Evolutionary conservation across 352 stramenopile genomes (phyloP).

Genomic region (Pythium dissotocum): DNA sequence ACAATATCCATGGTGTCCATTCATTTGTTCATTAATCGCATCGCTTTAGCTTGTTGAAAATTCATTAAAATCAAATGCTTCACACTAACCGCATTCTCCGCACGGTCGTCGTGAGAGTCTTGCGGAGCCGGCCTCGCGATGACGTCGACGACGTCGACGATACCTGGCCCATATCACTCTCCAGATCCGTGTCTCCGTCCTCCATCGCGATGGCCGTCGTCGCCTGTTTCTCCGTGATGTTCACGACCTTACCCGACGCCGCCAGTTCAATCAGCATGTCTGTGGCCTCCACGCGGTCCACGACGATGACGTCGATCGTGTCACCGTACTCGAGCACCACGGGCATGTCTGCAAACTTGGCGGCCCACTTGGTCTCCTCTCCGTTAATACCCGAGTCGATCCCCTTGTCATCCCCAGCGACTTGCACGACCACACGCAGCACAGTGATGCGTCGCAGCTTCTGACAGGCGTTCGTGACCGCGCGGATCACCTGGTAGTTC

Average conservation of each 20-base stretch:
- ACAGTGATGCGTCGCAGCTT: slow-evolving; percentile 46
- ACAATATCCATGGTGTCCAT: not conserved
- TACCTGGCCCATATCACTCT: slow-evolving; percentile 18
- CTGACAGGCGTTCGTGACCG: slow-evolving; percentile 49
- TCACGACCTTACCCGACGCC: slow-evolving; percentile 64
- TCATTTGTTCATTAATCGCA: not conserved
- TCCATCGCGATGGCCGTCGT: slow-evolving; percentile 45
- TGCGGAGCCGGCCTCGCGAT: slow-evolving; percentile 31
- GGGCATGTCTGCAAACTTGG: slow-evolving; percentile 57
- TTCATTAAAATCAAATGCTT: slow-evolving; percentile 26
- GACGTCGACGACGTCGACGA: slow-evolving; percentile 18
- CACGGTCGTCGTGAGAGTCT: slow-evolving; percentile 46
- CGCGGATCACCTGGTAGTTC: slow-evolving; percentile 56
- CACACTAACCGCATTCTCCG: slow-evolving; percentile 44
- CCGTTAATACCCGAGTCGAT: slow-evolving; percentile 16
- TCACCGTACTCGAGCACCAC: slow-evolving; percentile 53
- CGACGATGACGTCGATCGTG: slow-evolving; percentile 64
- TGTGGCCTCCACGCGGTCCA: slow-evolving; percentile 58
- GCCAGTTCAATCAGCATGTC: slow-evolving; percentile 73
- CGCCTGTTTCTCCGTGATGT: slow-evolving; percentile 43
- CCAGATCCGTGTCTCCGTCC: slow-evolving; percentile 34
- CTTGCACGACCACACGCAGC: slow-evolving; percentile 58
- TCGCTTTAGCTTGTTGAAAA: not conserved
- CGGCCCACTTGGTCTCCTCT: slow-evolving; percentile 33
- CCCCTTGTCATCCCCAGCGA: slow-evolving; percentile 30